Evolutionary conservation across 2,329 filamentous ascomycete genomes (phyloP), one percentile per base, ranked within the genome.

Genomic region (Rhynchosporium agropyri): DNA sequence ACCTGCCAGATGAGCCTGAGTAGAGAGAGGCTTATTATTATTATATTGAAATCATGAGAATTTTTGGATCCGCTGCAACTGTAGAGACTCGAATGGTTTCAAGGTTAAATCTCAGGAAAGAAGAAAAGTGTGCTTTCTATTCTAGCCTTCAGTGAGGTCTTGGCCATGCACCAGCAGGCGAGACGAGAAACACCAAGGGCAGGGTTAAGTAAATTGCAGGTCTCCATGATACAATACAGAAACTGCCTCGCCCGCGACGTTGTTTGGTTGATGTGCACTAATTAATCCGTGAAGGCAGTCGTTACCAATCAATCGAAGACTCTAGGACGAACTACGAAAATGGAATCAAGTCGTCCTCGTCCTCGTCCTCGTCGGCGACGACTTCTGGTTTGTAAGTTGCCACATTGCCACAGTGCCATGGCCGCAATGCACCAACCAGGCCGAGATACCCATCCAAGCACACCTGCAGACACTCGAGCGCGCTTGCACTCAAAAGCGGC

Each of bases 201-300:
- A 42, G 38, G 54, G 42, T 26, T 31, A 57, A 46, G 54, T 57
- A 45, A 45, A 36, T 5, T 36, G 9, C 1, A 36, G 6, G 6
- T 36, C 5, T 36, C 33, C 33, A 57, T 57, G 51, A 20, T 36
- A 26, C 57, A 57, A 63, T 55, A 63, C 57, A 56, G 51, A 28
- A 60, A 57, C 33, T 63, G 62, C 62, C 45, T 63, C 62, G 38
- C 48, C 43, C 62, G 62, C 38, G 57, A 57, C 62, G 26, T n/a
- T 36, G 28, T 15, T 43, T 40, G 13, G 40, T 29, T 36, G 13
- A 53, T 26, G 38, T 53, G 50, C 50, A 53, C 50, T 53, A 38
- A 53, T 38, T 13, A 20, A 1, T 20, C 20, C 20, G 20, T 33
- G 20, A 33, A 40, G n/a, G 8, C 31, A 20, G 36, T 20, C 13